Evolutionary conservation across 441 rosid species (phyloP).

Genomic region (Pelargonium fulgidum): DNA sequence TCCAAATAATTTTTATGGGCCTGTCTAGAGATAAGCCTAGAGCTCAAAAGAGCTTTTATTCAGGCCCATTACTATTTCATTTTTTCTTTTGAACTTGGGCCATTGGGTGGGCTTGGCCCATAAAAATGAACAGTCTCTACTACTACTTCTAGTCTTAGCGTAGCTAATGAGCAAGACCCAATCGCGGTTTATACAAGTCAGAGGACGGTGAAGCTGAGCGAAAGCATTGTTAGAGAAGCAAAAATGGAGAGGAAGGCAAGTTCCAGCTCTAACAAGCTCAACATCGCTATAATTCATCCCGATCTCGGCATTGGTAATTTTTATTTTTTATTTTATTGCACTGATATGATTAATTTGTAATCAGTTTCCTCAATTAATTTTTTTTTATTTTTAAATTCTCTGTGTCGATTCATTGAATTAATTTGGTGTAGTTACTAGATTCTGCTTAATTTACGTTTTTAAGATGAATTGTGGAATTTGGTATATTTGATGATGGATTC

Average conservation of each 20-base stretch:
- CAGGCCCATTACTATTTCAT: too few relatives aligned
- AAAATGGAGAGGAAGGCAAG: background rate
- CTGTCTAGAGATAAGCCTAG: too few relatives aligned
- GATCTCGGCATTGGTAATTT: background rate
- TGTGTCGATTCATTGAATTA: background rate
- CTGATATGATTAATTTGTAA: background rate
- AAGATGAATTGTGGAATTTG: background rate
- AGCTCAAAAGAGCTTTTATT: too few relatives aligned
- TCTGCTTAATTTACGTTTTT: background rate
- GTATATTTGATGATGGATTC: background rate
- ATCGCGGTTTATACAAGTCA: too few relatives aligned
- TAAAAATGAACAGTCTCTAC: too few relatives aligned
- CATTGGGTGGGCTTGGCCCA: too few relatives aligned
- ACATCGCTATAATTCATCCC: constrained; percentile 1
- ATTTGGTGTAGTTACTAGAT: background rate
- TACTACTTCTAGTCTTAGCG: too few relatives aligned
- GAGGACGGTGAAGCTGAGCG: background rate
- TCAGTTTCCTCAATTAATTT: background rate
- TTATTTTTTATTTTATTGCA: background rate
- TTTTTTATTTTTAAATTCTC: background rate
- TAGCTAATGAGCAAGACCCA: too few relatives aligned
- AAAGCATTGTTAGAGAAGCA: background rate
- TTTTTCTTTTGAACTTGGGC: too few relatives aligned
- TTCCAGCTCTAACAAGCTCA: background rate
- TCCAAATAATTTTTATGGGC: too few relatives aligned